Evolutionary conservation across 108 stramenopile species (phyloP), one percentile per base, ranked within the genome.

Genomic region (Hondaea fermentalgiana): DNA sequence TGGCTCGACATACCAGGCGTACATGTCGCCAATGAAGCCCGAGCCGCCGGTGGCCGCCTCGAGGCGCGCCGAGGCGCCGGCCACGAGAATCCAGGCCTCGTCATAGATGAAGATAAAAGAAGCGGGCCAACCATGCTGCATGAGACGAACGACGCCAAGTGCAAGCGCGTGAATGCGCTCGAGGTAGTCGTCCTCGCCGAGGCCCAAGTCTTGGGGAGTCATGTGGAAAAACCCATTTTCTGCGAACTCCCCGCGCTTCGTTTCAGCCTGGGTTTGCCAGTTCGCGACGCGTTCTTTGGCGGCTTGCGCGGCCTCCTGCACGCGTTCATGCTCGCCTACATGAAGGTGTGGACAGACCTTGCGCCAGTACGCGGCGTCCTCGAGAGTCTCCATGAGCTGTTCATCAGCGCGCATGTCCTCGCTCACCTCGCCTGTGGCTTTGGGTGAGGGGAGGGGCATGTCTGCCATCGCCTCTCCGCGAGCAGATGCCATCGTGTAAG

Each of bases 211-310:
- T 6, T 35, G 19, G 49, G 44, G 19, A 17, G 45, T 53, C 76
- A 83, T 83, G 76, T 83, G 76, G 23, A 83, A 83, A 23, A 83
- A 83, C 10, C 76, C 76, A 53, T 83, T 83, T 17, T 83, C 76
- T 16, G 51, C 76, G 25, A 83, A 53, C 51, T 83, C 76, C 45
- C 49, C 76, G n/a, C 28, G 19, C 76, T 83, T 83, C 10, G 76
- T 69, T 45, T 47, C 17, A 0, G 23, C 76, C 43, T 47, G 45
- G 12, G 6, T 12, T 23, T 83, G 10, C 76, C 76, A 53, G 25
- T 55, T 17, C 0, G 49, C 76, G 28, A 4, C 19, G 16, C 23
- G 43, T 14, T 23, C 6, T 35, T 53, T 53, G 28, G 45, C 76
- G 6, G 6, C 5, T 16, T 83, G 43, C 6, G 45, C 76, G 51